phyloP scores from a whole-genome alignment of 2,329 filamentous ascomycete genomes.

The Aspergillus ochraceoroseus region DNA sequence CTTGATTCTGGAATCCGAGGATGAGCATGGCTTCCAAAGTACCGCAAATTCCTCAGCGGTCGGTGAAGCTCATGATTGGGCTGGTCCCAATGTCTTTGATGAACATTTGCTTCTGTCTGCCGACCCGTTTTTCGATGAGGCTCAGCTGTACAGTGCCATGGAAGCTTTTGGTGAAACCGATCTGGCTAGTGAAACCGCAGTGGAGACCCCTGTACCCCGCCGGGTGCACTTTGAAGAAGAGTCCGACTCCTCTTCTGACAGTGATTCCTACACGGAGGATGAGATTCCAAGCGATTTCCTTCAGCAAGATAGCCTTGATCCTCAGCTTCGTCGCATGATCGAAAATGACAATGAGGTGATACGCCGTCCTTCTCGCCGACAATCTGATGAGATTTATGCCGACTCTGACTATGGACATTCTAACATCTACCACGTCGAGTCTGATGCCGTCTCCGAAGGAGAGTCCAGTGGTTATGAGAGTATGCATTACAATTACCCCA shows the following conservation, averaged over 20 bases:
- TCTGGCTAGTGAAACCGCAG: constrained; percentile 32
- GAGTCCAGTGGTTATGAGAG: constrained; percentile 55
- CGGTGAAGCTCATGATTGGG: constrained; percentile 44
- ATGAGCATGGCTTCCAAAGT: constrained; percentile 27
- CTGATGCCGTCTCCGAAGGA: constrained; percentile 38
- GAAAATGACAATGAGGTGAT: constrained; percentile 56
- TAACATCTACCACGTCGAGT: constrained; percentile 45
- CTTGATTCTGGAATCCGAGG: constrained; percentile 56
- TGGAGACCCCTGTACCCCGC: constrained; percentile 47
- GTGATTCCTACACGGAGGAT: constrained; percentile 47
- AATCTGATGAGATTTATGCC: constrained; percentile 39
- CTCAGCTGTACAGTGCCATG: constrained; percentile 39
- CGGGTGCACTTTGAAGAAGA: constrained; percentile 67
- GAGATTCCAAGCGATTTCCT: constrained; percentile 76
- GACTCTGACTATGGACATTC: constrained; percentile 39
- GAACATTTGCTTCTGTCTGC: constrained; percentile 40
- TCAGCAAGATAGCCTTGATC: constrained; percentile 67
- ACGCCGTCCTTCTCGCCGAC: constrained; percentile 27
- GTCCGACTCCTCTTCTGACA: constrained; percentile 61
- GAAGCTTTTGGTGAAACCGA: constrained; percentile 39
- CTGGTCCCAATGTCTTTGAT: constrained; percentile 49
- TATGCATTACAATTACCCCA: constrained; percentile 39
- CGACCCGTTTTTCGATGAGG: constrained; percentile 43
- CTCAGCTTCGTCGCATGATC: constrained; percentile 66
- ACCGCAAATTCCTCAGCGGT: constrained; percentile 25